Conservation (phyloP, 208 protist genomes). For the Leishmania braziliensis region DNA sequence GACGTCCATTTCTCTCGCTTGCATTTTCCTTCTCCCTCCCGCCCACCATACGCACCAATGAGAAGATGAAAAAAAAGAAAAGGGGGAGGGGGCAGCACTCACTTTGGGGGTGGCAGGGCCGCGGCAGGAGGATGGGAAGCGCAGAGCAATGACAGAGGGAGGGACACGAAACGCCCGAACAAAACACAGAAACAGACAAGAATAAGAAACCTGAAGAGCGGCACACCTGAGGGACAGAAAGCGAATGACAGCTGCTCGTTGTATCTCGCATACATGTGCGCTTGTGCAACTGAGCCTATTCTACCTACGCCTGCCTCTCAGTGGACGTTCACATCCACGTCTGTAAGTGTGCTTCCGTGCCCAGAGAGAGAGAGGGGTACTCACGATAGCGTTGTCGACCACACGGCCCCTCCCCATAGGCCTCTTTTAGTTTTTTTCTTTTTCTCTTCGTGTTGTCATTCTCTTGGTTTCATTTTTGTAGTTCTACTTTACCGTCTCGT, state of each 20-base stretch:
- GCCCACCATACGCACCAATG: neutral
- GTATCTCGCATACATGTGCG: neutral
- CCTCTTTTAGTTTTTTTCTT: neutral
- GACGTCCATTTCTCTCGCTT: neutral
- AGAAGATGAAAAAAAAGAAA: neutral
- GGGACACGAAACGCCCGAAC: neutral
- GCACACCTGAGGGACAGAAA: neutral
- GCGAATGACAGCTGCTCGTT: neutral
- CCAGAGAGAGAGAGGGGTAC: neutral
- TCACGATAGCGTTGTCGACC: neutral
- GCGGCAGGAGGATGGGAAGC: neutral
- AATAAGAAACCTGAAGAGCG: neutral
- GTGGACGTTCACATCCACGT: too few relatives aligned
- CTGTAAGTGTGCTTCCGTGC: too few relatives aligned
- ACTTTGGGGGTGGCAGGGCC: neutral
- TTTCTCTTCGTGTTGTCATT: neutral
- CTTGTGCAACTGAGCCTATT: neutral
- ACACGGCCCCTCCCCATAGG: neutral
- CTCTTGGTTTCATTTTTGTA: neutral
- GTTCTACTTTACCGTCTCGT: neutral
- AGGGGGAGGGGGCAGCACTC: neutral
- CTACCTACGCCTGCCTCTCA: neutral
- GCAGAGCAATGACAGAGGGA: neutral
- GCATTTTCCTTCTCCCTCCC: neutral
- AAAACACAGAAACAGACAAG: neutral